Conservation (phyloP, 495 filamentous ascomycete genomes). For the Parathielavia appendiculata region DNA sequence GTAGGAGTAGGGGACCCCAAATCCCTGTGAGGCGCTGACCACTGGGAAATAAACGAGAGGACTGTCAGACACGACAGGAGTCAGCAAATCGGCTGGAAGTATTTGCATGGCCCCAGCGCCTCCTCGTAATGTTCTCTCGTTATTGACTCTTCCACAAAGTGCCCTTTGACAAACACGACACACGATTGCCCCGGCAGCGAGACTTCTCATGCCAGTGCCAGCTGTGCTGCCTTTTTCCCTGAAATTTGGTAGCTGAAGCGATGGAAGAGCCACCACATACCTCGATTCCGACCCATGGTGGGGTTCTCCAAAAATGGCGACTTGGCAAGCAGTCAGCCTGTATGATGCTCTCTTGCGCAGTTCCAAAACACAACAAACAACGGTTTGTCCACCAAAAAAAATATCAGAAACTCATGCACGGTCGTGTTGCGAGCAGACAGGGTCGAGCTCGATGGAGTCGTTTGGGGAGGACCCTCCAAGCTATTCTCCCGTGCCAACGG, state of each 20-base stretch:
- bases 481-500: conserved; percentile 2
- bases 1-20: conserved; percentile 36
- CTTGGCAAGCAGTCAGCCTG: neutral
- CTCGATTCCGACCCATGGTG: conserved; percentile 44
- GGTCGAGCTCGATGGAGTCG: neutral
- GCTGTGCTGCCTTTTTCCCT: neutral
- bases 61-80: conserved; percentile 35
- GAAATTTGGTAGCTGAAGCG: conserved; percentile 6
- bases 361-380: neutral
- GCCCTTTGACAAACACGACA: neutral
- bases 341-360: neutral
- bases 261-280: conserved; percentile 36
- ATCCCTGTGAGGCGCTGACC: conserved; percentile 45
- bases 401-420: neutral
- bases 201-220: conserved; percentile 10
- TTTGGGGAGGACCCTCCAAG: neutral
- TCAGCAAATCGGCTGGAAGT: conserved; percentile 11
- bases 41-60: conserved; percentile 56
- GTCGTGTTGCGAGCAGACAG: neutral
- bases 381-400: neutral
- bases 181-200: conserved; percentile 7
- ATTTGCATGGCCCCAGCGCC: neutral
- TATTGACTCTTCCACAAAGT: neutral
- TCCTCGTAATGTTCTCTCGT: neutral
- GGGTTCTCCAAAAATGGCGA: conserved; percentile 11